phyloP scores from a whole-genome alignment of 306 rosid species.

The Luffa acutangula region DNA sequence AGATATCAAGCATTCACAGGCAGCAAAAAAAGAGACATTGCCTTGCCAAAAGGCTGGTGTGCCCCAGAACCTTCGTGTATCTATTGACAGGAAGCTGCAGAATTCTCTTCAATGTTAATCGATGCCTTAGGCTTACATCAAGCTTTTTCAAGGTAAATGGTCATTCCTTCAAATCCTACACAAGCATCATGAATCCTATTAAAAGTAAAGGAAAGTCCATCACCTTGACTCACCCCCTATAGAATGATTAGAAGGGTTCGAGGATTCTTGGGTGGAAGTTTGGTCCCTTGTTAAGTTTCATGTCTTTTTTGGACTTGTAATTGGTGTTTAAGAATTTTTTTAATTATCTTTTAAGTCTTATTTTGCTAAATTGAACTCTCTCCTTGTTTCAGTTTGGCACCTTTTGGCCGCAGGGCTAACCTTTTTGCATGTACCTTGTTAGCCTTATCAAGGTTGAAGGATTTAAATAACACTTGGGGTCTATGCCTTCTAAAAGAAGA shows the following conservation, averaged over 20 bases:
- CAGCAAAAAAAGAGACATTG: not conserved
- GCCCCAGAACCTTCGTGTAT: too few relatives aligned
- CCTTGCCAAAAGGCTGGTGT: not conserved
- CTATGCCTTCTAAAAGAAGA: not conserved
- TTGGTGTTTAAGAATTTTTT: not conserved
- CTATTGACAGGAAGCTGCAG: too few relatives aligned
- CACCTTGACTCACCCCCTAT: too few relatives aligned
- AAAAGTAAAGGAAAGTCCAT: too few relatives aligned
- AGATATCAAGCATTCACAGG: too few relatives aligned
- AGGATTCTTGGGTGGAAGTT: not conserved
- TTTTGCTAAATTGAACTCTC: not conserved
- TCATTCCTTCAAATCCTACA: too few relatives aligned
- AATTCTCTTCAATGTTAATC: too few relatives aligned
- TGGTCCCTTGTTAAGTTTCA: not conserved
- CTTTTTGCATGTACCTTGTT: too few relatives aligned
- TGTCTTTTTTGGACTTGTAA: not conserved
- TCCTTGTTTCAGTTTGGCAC: not conserved
- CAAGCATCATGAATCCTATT: too few relatives aligned
- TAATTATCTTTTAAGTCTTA: not conserved
- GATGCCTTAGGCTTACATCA: too few relatives aligned
- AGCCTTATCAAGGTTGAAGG: not conserved
- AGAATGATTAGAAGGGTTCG: not conserved
- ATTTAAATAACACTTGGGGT: not conserved
- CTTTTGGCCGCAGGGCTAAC: not conserved
- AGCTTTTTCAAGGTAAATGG: too few relatives aligned